These are phyloP conservation scores for Aspergillus brunneoviolaceus DNA, from an alignment of 2,329 filamentous ascomycete genomes.

Conservation along the genomic window DNA sequence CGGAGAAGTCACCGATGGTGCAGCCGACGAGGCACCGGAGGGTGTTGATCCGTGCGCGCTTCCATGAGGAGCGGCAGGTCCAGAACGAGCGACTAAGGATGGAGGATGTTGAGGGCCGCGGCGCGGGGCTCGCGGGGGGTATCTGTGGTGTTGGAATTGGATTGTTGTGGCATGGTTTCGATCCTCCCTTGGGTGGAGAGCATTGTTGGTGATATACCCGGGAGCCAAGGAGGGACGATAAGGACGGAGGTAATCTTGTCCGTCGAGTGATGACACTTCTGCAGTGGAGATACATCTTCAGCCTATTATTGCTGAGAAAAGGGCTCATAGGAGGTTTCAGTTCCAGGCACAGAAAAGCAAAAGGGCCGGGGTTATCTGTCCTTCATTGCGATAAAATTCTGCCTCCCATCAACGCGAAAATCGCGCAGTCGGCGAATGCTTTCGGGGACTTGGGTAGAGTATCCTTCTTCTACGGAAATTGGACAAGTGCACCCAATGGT, in stretches of 20 bases:
- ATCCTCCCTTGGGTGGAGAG: not conserved
- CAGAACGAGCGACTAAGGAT: constrained; percentile 30
- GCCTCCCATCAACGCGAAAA: not conserved
- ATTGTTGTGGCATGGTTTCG: not conserved
- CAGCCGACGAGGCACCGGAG: constrained; percentile 57
- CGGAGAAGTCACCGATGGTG: constrained; percentile 56
- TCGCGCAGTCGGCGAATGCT: not conserved
- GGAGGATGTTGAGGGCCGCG: not conserved
- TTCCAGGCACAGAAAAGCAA: not conserved
- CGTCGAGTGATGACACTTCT: not conserved
- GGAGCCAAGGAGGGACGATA: not conserved
- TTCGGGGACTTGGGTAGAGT: not conserved
- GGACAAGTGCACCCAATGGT: not conserved
- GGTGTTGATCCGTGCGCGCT: constrained; percentile 55
- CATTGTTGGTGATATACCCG: not conserved
- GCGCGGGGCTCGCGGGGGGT: not conserved
- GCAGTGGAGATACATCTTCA: not conserved
- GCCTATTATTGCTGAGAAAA: not conserved
- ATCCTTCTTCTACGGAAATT: not conserved
- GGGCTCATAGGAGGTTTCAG: not conserved
- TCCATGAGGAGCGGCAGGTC: constrained; percentile 45
- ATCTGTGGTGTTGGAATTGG: not conserved
- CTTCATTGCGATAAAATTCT: not conserved
- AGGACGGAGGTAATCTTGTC: not conserved
- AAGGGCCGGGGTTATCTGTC: not conserved